Base-by-base conservation (phyloP, 2,329 filamentous ascomycete genomes). In the Chalara sp. region DNA sequence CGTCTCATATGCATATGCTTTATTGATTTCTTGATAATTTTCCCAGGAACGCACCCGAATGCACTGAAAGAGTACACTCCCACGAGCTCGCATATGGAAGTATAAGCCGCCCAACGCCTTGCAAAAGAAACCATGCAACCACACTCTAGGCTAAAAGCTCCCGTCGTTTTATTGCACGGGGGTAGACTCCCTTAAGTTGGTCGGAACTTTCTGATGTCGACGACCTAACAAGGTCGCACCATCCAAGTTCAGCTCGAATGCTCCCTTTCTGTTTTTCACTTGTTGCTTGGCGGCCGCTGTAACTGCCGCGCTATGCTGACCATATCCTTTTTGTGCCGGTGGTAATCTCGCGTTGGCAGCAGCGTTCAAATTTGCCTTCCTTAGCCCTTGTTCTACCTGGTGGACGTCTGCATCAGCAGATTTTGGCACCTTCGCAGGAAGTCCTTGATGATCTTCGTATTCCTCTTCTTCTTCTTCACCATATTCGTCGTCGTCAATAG, bases 191-290 rank as follows among this genome's bases (percentile, higher is more conserved):
- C 65, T 51, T 29, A 67, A 46, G 2, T 49, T 49, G 51, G 63
- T 66, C 6, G 62, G 61, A 28, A 44, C 56, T 61, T 83, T 81
- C 60, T 77, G 74, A 28, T 73, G 74, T 53, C 81, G 72, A 60
- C 91, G 81, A 32, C 91, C 91, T 5, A 99, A 74, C 47, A 99
- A 70, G 1, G 91, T 97, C 1, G 93, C 88, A 50, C 93, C 93
- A 58, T 95, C 89, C 37, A 99, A 73, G 64, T 83, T 96, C 44
- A 99, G 78, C 69, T 99, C 93, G 59, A 99, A 99, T 0, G 87
- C 83, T 32, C 89, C 90, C 68, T 85, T 87, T 32, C 80, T 75
- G 43, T 84, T 81, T 40, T 76, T 72, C 5, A 93, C 89, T 63
- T 89, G 89, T 63, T 88, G 83, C 61, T 86, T 85, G 4, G 89